Conservation (phyloP, 2,329 filamentous ascomycete species). For the Lecanoromycetidae sp. region DNA sequence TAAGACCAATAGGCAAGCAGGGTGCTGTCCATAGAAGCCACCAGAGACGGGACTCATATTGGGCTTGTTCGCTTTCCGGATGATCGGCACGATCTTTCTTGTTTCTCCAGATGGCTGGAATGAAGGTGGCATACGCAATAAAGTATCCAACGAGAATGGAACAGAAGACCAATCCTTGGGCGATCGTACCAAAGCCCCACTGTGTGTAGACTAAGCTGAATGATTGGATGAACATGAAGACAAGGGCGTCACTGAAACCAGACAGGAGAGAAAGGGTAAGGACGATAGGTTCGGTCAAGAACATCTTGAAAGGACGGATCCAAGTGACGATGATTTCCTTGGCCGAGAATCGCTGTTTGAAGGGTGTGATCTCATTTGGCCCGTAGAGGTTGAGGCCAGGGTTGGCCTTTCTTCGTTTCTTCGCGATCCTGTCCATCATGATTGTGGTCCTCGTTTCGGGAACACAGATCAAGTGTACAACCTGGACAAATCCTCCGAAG, state of each 20-base stretch:
- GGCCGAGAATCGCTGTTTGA: conserved; percentile 45
- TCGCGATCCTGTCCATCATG: conserved; percentile 25
- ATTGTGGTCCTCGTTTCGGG: conserved; percentile 28
- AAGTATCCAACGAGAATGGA: conserved; percentile 47
- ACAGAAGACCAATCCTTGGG: conserved; percentile 42
- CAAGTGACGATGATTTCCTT: conserved; percentile 47
- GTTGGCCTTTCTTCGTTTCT: conserved; percentile 38
- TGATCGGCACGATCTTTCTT: conserved; percentile 34
- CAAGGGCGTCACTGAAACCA: conserved; percentile 53
- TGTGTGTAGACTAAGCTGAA: conserved; percentile 48
- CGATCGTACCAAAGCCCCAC: conserved; percentile 43
- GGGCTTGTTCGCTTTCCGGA: conserved; percentile 41
- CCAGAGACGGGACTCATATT: conserved; percentile 53
- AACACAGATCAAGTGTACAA: conserved; percentile 21
- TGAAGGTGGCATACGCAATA: conserved; percentile 45
- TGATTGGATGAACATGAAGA: conserved; percentile 56
- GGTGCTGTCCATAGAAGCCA: conserved; percentile 49
- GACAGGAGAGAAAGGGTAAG: conserved; percentile 47
- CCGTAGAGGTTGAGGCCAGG: conserved; percentile 54
- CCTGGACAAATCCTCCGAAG: conserved; percentile 21
- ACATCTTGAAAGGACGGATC: conserved; percentile 52
- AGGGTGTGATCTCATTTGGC: conserved; percentile 56
- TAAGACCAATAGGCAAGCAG: conserved; percentile 47
- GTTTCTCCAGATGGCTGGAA: conserved; percentile 43
- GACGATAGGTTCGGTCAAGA: conserved; percentile 54